phyloP scores from a whole-genome alignment of 2,329 filamentous ascomycete genomes.

The Geosmithia morbida region DNA sequence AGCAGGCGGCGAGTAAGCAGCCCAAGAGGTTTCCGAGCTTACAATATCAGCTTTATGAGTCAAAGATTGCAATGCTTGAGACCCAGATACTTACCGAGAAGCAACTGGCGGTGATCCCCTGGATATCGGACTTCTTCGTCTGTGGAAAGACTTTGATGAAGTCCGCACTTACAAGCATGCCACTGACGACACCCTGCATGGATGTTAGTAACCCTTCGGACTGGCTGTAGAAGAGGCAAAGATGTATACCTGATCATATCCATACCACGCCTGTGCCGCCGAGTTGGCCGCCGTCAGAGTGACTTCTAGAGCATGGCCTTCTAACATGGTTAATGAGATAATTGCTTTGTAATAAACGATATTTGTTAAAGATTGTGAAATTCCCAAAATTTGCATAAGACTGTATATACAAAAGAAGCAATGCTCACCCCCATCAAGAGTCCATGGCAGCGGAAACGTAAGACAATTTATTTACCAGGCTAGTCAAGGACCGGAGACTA shows the following conservation, averaged over 20 bases:
- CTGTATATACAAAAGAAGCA: no score
- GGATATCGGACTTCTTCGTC: background rate
- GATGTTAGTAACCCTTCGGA: background rate
- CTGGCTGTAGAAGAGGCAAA: background rate
- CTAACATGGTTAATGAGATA: background rate
- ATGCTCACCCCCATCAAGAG: no score
- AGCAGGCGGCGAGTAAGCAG: conserved; percentile 1
- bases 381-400: no score
- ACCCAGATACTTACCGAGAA: background rate
- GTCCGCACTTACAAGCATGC: conserved; percentile 1
- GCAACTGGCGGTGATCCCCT: conserved; percentile 1
- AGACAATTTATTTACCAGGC: background rate
- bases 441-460: no score
- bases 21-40: conserved; percentile 1
- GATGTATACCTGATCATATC: background rate
- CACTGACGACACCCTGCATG: background rate
- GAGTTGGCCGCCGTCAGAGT: conserved; percentile 1
- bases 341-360: background rate
- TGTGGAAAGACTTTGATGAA: conserved; percentile 1
- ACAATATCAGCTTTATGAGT: background rate
- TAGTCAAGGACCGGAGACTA: background rate
- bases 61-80: background rate
- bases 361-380: no score
- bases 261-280: conserved; percentile 1
- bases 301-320: background rate